Conservation (phyloP, 2,329 filamentous ascomycete species). For the Aspergillus quadricinctus region DNA sequence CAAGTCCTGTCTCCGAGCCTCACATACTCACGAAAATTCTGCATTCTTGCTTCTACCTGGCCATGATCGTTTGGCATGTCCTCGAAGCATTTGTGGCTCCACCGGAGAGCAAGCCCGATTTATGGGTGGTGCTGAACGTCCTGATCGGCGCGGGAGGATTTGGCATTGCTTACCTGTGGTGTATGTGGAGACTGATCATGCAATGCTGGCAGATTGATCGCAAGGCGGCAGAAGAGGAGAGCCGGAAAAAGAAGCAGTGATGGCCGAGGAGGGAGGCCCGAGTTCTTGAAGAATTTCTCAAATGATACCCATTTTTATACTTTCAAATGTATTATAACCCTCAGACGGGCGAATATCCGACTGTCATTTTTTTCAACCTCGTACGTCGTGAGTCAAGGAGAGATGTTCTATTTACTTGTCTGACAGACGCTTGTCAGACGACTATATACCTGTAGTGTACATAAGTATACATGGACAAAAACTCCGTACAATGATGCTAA, state of each 20-base stretch:
- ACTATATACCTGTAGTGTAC: background rate
- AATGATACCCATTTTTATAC: slow-evolving; percentile 26
- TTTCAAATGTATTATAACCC: slow-evolving; percentile 1
- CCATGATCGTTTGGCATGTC: slow-evolving; percentile 78
- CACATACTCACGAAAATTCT: slow-evolving; percentile 62
- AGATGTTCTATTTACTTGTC: background rate
- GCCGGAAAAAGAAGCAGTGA: slow-evolving; percentile 34
- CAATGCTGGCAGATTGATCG: slow-evolving; percentile 26
- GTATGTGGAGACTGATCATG: slow-evolving; percentile 59
- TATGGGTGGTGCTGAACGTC: slow-evolving; percentile 92
- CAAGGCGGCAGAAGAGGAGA: slow-evolving; percentile 20
- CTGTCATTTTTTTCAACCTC: background rate
- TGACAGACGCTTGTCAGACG: background rate
- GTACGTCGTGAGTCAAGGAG: background rate
- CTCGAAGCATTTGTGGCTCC: slow-evolving; percentile 64
- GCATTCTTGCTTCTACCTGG: slow-evolving; percentile 70
- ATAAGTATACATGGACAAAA: background rate
- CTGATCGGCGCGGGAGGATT: slow-evolving; percentile 83
- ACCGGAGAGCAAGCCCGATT: slow-evolving; percentile 75
- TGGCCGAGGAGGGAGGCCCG: background rate
- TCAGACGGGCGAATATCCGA: background rate
- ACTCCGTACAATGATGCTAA: slow-evolving; percentile 9
- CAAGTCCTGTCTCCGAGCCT: slow-evolving; percentile 43
- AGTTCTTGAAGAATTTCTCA: slow-evolving; percentile 7
- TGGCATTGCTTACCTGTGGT: slow-evolving; percentile 86